Evolutionary conservation across 768 basidiomycete genomes (phyloP).

Genomic region (Termitomyces sp.): DNA sequence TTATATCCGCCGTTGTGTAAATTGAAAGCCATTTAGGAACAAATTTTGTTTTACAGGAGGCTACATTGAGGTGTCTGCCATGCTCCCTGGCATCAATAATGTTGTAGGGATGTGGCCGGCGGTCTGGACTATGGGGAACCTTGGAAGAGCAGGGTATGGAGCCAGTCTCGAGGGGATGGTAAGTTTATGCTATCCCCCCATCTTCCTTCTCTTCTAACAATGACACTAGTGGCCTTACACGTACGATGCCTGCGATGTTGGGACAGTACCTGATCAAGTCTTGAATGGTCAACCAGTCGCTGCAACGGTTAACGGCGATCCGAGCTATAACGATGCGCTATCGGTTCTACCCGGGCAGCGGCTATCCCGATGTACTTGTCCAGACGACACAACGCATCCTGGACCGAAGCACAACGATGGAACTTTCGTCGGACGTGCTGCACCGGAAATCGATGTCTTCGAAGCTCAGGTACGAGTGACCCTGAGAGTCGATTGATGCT

Average conservation of each 20-base stretch:
- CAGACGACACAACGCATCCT: conserved; percentile 65
- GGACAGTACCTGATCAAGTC: conserved; percentile 75
- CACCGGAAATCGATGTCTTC: conserved; percentile 86
- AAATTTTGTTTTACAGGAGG: conserved; percentile 87
- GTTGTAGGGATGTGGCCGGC: conserved; percentile 73
- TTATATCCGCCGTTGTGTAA: conserved; percentile 3
- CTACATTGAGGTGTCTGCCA: conserved; percentile 54
- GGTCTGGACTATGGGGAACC: conserved; percentile 67
- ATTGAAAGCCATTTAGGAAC: conserved; percentile 39
- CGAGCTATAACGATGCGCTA: conserved; percentile 31
- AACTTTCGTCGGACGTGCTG: conserved; percentile 68
- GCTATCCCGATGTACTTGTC: conserved; percentile 78
- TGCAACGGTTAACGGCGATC: conserved; percentile 53
- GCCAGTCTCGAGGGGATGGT: conserved; percentile 80
- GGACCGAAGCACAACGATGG: conserved; percentile 70
- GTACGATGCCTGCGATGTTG: conserved; percentile 77
- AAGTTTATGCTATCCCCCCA: conserved; percentile 11
- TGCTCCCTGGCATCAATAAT: conserved; percentile 57
- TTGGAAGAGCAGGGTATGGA: conserved; percentile 75
- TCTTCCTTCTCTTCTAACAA: neutral
- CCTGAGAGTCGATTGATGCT: conserved; percentile 7
- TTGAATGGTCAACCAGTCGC: conserved; percentile 57
- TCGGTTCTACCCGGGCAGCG: conserved; percentile 75
- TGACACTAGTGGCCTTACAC: conserved; percentile 65
- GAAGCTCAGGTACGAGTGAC: conserved; percentile 58